Base-by-base conservation (phyloP, 2,329 filamentous ascomycete species). In the Xylariales sp. region DNA sequence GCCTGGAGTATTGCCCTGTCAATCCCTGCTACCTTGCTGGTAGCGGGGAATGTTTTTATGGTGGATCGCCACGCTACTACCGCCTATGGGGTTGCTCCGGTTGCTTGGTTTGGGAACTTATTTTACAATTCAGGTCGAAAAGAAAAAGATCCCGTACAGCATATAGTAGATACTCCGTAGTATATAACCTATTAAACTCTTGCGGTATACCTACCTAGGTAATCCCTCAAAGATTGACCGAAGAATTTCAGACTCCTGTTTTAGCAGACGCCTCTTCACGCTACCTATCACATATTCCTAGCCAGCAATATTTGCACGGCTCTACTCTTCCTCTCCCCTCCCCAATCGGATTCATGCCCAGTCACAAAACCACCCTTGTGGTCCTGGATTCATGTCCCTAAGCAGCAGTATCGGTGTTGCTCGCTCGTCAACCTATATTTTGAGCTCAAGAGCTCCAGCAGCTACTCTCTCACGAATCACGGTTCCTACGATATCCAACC, bases 321-420 rank as follows among this genome's bases (percentile, higher is more conserved):
- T 64, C 45, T 57, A 18, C 34, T 62, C 36, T 41, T 36, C 52
- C 3, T 28, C 12, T n/a, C 23, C 14, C 32, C 41, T 36, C 32
- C 54, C 53, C 34, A 57, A 52, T 63, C 65, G 72, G 69, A 74
- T 77, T 75, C 53, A 77, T 76, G 75, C 69, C 41, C 70, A 67
- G 70, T 54, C 56, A 30, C 23, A 55, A 62, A 30, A 34, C 59
- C 68, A 65, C 72, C 70, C 69, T 74, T 63, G 74, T 75, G 74
- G 73, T 71, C 70, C 67, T 50, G 70, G 71, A 75, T 73, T 74
- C 71, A 80, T 80, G 78, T 79, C 78, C 76, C 73, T 78, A 70
- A 71, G 74, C 72, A 75, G 67, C 67, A 76, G 75, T 70, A 52
- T 76, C 72, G 64, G 69, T 68, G 62, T 65, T 68, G 69, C 75